Evolutionary conservation across 257 asterid species (phyloP), one percentile per base, ranked within the genome.

Genomic region (Dorcoceras hygrometricum): DNA sequence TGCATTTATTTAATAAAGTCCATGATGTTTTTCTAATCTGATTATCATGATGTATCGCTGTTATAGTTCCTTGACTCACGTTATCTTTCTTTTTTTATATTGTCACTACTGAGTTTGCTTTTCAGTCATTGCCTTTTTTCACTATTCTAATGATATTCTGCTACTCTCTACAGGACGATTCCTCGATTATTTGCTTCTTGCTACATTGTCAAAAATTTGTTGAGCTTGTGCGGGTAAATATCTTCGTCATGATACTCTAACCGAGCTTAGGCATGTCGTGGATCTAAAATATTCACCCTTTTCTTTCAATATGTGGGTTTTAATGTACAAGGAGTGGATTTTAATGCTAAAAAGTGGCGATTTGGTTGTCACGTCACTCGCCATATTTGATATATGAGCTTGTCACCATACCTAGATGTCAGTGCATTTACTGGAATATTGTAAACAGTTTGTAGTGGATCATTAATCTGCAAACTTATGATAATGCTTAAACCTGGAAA

Each of bases 171-270:
- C 89, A 86, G 99, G 96, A 87, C 75, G 89, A 69, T 59, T 77
- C 80, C 25, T 90, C 99, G 55, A 69, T 94, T 59, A 70, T 88
- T 59, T 88, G 95, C 80, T 88, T 90, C 77, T 61, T 88, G 83
- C 84, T 90, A 34, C 90, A 83, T n/a, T 82, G 92, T 79, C 99
- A 90, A 85, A 88, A 86, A 36, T 90, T 86, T 69, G 83, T 88
- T 70, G 95, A 88, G 84, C 92, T 90, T 34, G 87, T 90, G 68
- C 89, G 95, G 92, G 97, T 93, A 83, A 82, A 63, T 62, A 28
- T 68, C 36, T 67, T 60, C 25, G 59, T 28, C 70, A 70, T 69
- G 46, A 62, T 61, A 26, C 27, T 6, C 63, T 69, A 9, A n/a
- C 36, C 34, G 50, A 23, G 39, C 55, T 18, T 20, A 19, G 64